These are phyloP conservation scores for Ceratobasidium sp. DNA, from an alignment of 1,284 basidiomycete genomes.

Conservation along the genomic window DNA sequence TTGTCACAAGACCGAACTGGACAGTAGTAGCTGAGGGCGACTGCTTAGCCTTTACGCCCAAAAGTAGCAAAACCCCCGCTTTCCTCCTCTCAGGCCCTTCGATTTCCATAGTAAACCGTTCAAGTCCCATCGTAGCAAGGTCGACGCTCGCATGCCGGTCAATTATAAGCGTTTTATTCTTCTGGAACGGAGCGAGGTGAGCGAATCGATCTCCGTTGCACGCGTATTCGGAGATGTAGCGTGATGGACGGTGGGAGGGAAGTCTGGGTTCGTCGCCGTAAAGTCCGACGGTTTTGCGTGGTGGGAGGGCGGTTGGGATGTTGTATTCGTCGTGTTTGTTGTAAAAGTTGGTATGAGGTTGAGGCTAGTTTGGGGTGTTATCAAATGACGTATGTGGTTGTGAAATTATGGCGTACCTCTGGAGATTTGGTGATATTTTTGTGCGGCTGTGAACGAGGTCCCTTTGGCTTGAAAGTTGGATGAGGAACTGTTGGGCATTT, in stretches of 20 bases:
- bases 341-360: not conserved
- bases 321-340: not conserved
- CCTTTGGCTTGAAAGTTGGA: slow-evolving; percentile 1
- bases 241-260: not conserved
- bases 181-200: not conserved
- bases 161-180: not conserved
- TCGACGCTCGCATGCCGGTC: not conserved
- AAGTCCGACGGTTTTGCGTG: not conserved
- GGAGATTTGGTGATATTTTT: not conserved
- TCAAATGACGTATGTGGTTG: not conserved
- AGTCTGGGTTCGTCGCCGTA: slow-evolving; percentile 5
- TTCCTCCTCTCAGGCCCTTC: not conserved
- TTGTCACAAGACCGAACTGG: not conserved
- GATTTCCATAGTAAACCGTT: not conserved
- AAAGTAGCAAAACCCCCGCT: not conserved
- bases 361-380: not conserved
- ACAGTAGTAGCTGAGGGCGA: not conserved
- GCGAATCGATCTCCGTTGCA: slow-evolving; percentile 10
- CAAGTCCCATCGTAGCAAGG: not conserved
- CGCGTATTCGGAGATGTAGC: not conserved
- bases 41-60: not conserved
- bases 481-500: not conserved
- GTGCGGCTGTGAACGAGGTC: not conserved
- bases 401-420: not conserved
- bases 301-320: not conserved